Evolutionary conservation across 345 rosid genomes (phyloP), one percentile per base, ranked within the genome.

Genomic region (Brassica nigra): DNA sequence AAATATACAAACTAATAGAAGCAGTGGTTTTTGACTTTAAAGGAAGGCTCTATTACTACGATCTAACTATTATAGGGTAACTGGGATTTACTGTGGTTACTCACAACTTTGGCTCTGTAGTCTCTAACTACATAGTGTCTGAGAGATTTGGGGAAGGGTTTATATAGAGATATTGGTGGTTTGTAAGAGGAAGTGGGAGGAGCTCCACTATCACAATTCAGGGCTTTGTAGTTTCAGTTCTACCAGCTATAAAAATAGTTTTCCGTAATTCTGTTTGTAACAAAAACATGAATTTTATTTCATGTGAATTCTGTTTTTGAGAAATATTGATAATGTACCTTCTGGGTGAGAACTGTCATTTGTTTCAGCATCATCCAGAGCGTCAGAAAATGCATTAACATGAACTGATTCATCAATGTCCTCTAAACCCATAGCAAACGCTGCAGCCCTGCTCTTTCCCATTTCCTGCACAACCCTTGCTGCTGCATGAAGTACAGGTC

Each of bases 401-500:
- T 91, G 81, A 78, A 85, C 93, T 72, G 90, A 80, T 89, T 95
- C 99, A 84, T 95, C 98, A 76, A 93, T 87, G 79, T 95, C 97
- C 73, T 90, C 93, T 77, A 93, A 82, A 57, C 99, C 99, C 78
- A 95, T 59, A 78, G 99, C 89, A 88, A 88, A 90, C 6, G 99
- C 99, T 73, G 97, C 98, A 84, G 98, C 99, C 33, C 98, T 84
- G 76, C 99, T 91, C 87, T 85, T 95, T 63, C 98, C 99, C 95
- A 95, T 91, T 87, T 95, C 99, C 82, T 88, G 99, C 69, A 95
- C 99, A 76, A 95, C 97, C 85, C 98, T 88, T 78, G 99, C 96
- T 8, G 99, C 98, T 75, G 99, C 98, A 85, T 95, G 99, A 77
- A 95, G 96, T 34, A 90, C 98, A 54, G 99, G 99, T 87, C 99